Conservation (phyloP, 192 early-diverging fungal species). For the Gamsiella multidivaricata region DNA sequence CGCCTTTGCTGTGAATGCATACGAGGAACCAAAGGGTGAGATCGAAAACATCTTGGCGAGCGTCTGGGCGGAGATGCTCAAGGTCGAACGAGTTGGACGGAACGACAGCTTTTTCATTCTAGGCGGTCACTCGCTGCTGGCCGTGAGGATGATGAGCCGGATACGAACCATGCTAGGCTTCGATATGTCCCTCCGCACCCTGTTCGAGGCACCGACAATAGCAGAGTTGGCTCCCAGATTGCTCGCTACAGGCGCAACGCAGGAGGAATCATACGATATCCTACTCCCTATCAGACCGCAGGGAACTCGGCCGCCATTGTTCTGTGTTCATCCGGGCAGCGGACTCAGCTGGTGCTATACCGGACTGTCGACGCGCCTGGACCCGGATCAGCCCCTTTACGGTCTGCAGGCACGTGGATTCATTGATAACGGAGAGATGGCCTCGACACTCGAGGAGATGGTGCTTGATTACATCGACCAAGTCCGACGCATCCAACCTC, state of each 20-base stretch:
- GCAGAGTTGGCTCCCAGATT: background rate
- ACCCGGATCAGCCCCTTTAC: conserved; percentile 29
- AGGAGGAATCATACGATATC: conserved; percentile 1
- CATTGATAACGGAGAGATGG: background rate
- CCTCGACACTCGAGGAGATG: conserved; percentile 15
- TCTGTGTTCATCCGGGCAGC: conserved; percentile 27
- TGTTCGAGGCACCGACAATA: conserved; percentile 22
- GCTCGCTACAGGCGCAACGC: background rate
- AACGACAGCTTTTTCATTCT: conserved; percentile 24
- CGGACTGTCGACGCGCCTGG: conserved; percentile 8
- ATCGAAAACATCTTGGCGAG: conserved; percentile 8
- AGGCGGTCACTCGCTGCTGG: conserved; percentile 24
- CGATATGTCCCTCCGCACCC: background rate
- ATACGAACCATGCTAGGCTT: background rate
- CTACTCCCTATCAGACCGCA: conserved; percentile 26
- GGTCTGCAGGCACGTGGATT: conserved; percentile 37
- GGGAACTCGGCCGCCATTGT: conserved; percentile 18
- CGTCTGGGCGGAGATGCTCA: conserved; percentile 1
- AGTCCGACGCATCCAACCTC: conserved; percentile 11
- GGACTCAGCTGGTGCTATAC: conserved; percentile 23
- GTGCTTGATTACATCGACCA: conserved; percentile 17
- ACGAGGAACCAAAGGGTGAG: conserved; percentile 25
- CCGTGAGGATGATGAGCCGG: conserved; percentile 13
- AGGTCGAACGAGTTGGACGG: conserved; percentile 11
- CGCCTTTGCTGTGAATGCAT: background rate